phyloP scores from a whole-genome alignment of 768 basidiomycete species.

The Neoboletus brunneissimus region DNA sequence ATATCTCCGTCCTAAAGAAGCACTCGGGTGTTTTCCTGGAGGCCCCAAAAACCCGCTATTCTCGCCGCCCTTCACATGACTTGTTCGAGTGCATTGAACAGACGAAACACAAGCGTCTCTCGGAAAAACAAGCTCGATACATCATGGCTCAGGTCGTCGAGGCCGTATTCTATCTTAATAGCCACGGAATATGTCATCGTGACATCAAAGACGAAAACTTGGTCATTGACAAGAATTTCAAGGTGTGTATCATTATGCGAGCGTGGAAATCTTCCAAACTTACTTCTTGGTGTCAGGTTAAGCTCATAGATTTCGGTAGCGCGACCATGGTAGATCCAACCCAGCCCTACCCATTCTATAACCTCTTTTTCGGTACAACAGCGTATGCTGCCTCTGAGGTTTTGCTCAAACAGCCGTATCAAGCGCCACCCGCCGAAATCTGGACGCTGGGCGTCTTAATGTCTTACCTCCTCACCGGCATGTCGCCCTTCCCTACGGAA shows the following conservation, averaged over 20 bases:
- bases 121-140: constrained; percentile 74
- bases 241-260: constrained; percentile 41
- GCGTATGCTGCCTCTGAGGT: constrained; percentile 97
- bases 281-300: constrained; percentile 53
- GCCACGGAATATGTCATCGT: constrained; percentile 85
- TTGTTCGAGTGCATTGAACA: constrained; percentile 96
- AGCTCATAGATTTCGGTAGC: constrained; percentile 94
- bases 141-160: constrained; percentile 89
- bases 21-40: constrained; percentile 6
- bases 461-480: constrained; percentile 89
- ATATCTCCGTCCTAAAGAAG: constrained; percentile 13
- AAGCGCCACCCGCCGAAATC: constrained; percentile 91
- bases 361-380: constrained; percentile 87
- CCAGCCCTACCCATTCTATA: constrained; percentile 63
- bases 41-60: constrained; percentile 42
- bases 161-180: constrained; percentile 76
- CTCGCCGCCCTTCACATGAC: constrained; percentile 82
- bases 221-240: constrained; percentile 70
- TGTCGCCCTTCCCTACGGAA: constrained; percentile 89
- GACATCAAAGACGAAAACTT: constrained; percentile 98
- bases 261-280: constrained; percentile 3
- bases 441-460: constrained; percentile 96
- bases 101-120: constrained; percentile 71
- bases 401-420: constrained; percentile 82
- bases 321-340: constrained; percentile 71